Evolutionary conservation across 106 monocot species (phyloP), one percentile per base, ranked within the genome.

Genomic region (Dendrobium chrysotoxum): DNA sequence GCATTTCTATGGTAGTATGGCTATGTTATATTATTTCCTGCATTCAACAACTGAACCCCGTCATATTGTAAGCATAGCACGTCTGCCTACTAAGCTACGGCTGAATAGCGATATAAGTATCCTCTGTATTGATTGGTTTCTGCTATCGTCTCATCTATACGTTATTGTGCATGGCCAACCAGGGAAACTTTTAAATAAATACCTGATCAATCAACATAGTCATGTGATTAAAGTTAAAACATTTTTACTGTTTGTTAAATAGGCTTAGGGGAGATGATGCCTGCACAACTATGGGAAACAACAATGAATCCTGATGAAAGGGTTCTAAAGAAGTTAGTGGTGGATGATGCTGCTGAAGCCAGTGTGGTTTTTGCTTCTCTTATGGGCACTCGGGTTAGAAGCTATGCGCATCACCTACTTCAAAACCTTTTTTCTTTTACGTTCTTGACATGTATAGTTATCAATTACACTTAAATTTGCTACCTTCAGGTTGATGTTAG

Each of bases 251-350:
- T 50, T 15, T 50, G 41, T 31, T 1, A 28, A 75, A 78, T 79
- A 99, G 99, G 99, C 8, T 82, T 99, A 64, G 99, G 99, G 40
- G 99, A 99, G 81, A 99, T 99, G 99, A 99, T 99, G 99, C 95
- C 99, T 47, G 10, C 44, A 78, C 99, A 99, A 85, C 78, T 99
- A 16, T 93, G 99, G 99, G 99, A 95, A 81, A 99, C 95, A 6
- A 99, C 99, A 40, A 53, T 99, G 86, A 85, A 99, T 79, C 99
- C 99, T 75, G 95, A 95, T 57, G 90, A 76, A 23, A 91, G 95
- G 83, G 73, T 93, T 25, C 84, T 99, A 71, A 99, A 95, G 85
- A 88, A 99, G 77, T 83, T 95, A 42, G 80, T 91, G 71, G 88
- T 99, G 50, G 99, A 99, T 77, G 93, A 99, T 91, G 95, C 87